A percentile compares a stretch with the other conserved stretches of the same genome.
Evolutionary conservation across 2,329 filamentous ascomycete genomes (phyloP).

Genomic region (Hypoxylon sp.): DNA sequence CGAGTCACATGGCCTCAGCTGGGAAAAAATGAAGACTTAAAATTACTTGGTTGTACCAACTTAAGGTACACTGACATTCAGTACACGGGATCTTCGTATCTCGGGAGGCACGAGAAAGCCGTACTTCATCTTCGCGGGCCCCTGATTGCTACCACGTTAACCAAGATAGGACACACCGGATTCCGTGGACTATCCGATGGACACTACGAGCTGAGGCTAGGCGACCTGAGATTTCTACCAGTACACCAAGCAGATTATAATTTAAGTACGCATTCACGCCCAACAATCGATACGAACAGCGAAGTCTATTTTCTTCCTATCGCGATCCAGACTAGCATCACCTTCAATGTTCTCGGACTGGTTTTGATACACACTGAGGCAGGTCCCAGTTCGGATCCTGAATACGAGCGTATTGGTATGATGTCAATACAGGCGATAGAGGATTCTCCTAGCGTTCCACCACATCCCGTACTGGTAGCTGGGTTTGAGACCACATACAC

Average conservation of each 20-base stretch:
- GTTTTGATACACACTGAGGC: background rate
- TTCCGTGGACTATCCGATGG: background rate
- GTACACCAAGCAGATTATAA: constrained; percentile 6
- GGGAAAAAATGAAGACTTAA: background rate
- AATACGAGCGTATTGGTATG: constrained; percentile 9
- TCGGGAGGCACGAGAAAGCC: background rate
- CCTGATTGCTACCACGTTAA: background rate
- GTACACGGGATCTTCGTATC: constrained; percentile 2
- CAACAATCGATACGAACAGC: background rate
- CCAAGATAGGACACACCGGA: background rate
- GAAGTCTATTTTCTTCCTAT: constrained; percentile 1
- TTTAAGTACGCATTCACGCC: background rate
- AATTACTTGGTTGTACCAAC: background rate
- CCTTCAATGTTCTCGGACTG: background rate
- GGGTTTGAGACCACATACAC: background rate
- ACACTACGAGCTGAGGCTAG: background rate
- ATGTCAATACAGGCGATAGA: constrained; percentile 2
- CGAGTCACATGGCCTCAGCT: constrained; percentile 1
- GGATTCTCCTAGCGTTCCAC: background rate
- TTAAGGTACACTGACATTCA: background rate
- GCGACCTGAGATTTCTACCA: background rate
- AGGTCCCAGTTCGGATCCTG: background rate
- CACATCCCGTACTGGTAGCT: background rate
- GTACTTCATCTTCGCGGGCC: background rate
- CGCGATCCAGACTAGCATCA: constrained; percentile 2